Base-by-base conservation (phyloP, 176 grass and related monocot species). In the Triticum urartu region DNA sequence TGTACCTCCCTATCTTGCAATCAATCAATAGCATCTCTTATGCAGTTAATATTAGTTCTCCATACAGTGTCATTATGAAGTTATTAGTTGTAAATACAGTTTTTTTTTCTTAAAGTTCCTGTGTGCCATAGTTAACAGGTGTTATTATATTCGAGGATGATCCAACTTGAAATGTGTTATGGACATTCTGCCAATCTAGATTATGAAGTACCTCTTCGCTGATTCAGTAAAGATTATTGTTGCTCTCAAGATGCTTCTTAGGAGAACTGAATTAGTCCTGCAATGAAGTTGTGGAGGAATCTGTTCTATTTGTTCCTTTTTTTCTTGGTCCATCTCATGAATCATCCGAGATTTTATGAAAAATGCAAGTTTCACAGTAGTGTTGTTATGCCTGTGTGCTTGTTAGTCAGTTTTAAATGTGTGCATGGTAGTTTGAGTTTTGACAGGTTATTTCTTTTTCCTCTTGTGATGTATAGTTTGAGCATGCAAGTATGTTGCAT, bases 141-240 rank as follows among this genome's bases (percentile, higher is more conserved):
- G 30, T 45, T 87, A 35, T 66, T 87, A 35, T 66, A 25, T 18
- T 78, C 33, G 22, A 54, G 11, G 70, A 21, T 12, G 5, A 64
- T 54, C 40, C 2, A n/a, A 28, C 58, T 72, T 12, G 33, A 63
- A 70, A 67, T 18, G 48, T 64, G 18, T 83, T 39, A 64, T 65
- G 38, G 5, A 10, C n/a, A 60, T 18, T 48, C 15, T 83, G 38
- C 62, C 10, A 60, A 60, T 67, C 20, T 84, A 75, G 74, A 84
- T 43, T 76, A 72, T 65, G 36, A 76, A 58, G 30, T 79, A 48
- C 64, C 34, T 79, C 5, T 61, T 70, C 45, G 47, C 13, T 48
- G 24, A 65, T 87, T 22, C 50, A 89, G 68, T 81, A 87, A 80
- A 82, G 52, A 86, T 34, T 39, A 22, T 81, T 88, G 34, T 84